Base-by-base conservation (phyloP, 2,329 filamentous ascomycete species). In the Talaromyces sp. region DNA sequence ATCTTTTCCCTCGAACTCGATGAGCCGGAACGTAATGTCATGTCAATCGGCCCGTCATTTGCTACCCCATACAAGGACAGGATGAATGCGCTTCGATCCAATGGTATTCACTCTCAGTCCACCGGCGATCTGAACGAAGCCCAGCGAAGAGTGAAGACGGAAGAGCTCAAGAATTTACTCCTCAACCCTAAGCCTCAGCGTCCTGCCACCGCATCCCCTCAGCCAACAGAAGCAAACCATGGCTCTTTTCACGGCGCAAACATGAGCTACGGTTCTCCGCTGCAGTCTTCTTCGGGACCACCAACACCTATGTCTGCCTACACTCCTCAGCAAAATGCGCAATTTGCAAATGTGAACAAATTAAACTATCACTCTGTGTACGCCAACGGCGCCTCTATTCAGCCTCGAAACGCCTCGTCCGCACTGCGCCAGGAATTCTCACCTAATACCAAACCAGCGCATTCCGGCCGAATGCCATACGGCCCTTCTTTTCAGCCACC, bases 1-100 rank as follows among this genome's bases (percentile, higher is more conserved):
- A 82, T 90, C 31, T 89, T 91, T 62, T 73, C 85, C 8, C 81
- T 86, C 63, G 91, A 95, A 69, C 77, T 92, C 52, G 86, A 90
- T 64, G 82, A 83, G 26, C 81, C 80, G 19, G 72, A 79, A n/a
- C 74, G 73, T 46, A 79, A 80, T 21, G 79, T 79, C 50, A 80
- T 77, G 52, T 77, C 80, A 31, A 83, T 86, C 65, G 88, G 83
- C 3, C 86, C 86, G 29, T 83, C 88, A 1, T 90, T 90, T 70
- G 87, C 88, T 4, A 88, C 87, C 14, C 74, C 78, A 9, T 80
- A 78, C 62, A 75, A 74, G 61, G 75, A 80, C 61, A 72, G 77
- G 56, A 79, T 80, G 70, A 74, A 76, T 55, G 76, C 76, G 19
- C 63, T 78, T 57, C 75, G 74, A 31, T 72, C 75, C 32, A 65